Evolutionary conservation across 306 rosid species (phyloP), one percentile per base, ranked within the genome.

Genomic region (Fragaria iinumae): DNA sequence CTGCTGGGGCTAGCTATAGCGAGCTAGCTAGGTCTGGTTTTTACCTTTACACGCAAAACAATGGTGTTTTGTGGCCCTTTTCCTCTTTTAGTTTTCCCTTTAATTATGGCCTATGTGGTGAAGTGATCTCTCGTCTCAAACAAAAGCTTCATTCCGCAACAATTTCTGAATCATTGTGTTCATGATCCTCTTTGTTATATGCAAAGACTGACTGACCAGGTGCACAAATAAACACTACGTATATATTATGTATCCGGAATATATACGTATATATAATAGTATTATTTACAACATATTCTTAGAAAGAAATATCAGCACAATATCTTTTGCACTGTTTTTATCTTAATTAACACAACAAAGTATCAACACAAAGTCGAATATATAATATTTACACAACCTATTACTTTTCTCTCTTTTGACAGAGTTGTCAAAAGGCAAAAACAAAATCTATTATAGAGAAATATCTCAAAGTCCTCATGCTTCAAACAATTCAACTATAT

Each of bases 21-120:
- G 8, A 29, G 43, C 68, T 29, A 27, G 41, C 67, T 63, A 79
- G 81, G 53, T 71, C 79, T 77, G 81, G 47, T 65, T 36, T 87
- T 38, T 79, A 80, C 79, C 91, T 89, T 89, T 89, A 80, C 97
- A 89, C 93, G 86, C 88, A 88, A 89, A 91, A 85, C 89, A 32
- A 91, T 83, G 86, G 71, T 10, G 52, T 47, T 63, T 60, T 29
- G 3, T 49, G 23, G 6, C 57, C n/a, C 50, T 73, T 78, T 62
- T 25, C 34, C 63, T 62, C 64, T 65, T 74, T 78, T 32, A 38
- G 29, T 74, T 77, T 55, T n/a, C 63, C 67, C 79, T 83, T 83
- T 86, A 80, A 84, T 89, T 48, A 84, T 89, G 81, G 67, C 79
- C 71, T 80, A n/a, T 55, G 52, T 34, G n/a, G 67, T 55, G 77